A percentile compares a stretch with the other conserved stretches of the same genome.
phyloP scores from a whole-genome alignment of 2,329 filamentous ascomycete genomes.

The Aureobasidium sp. region DNA sequence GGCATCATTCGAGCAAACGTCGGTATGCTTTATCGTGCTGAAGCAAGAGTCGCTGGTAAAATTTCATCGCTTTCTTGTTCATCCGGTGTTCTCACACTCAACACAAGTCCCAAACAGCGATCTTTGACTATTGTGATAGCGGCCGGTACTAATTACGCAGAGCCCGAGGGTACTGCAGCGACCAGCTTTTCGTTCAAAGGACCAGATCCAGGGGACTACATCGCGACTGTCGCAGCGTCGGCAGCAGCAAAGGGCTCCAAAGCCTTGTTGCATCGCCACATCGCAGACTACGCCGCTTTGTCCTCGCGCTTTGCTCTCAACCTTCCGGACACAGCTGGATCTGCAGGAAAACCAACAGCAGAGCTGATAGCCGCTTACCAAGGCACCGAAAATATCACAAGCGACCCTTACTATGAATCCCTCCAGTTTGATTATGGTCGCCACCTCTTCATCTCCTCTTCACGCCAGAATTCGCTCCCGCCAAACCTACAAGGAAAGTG shows the following conservation, averaged over 20 bases:
- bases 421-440: slow-evolving; percentile 49
- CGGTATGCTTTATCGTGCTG: slow-evolving; percentile 41
- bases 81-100: slow-evolving; percentile 25
- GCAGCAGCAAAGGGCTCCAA: slow-evolving; percentile 31
- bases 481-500: slow-evolving; percentile 53
- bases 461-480: slow-evolving; percentile 45
- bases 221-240: slow-evolving; percentile 30
- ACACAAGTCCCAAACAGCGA: slow-evolving; percentile 25
- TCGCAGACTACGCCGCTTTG: slow-evolving; percentile 38
- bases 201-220: slow-evolving; percentile 35
- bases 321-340: slow-evolving; percentile 40
- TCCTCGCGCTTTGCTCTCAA: slow-evolving; percentile 36
- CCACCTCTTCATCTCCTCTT: slow-evolving; percentile 50
- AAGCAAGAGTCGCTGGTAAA: slow-evolving; percentile 27
- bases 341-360: slow-evolving; percentile 35
- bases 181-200: slow-evolving; percentile 44
- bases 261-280: slow-evolving; percentile 31
- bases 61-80: slow-evolving; percentile 17
- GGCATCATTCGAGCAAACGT: slow-evolving; percentile 36
- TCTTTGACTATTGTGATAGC: slow-evolving; percentile 38
- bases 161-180: slow-evolving; percentile 41
- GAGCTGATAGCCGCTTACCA: slow-evolving; percentile 28
- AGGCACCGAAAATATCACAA: slow-evolving; percentile 31
- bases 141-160: slow-evolving; percentile 44
- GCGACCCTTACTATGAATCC: slow-evolving; percentile 47